phyloP scores from a whole-genome alignment of 768 basidiomycete genomes.

The Leccinellum luteum region DNA sequence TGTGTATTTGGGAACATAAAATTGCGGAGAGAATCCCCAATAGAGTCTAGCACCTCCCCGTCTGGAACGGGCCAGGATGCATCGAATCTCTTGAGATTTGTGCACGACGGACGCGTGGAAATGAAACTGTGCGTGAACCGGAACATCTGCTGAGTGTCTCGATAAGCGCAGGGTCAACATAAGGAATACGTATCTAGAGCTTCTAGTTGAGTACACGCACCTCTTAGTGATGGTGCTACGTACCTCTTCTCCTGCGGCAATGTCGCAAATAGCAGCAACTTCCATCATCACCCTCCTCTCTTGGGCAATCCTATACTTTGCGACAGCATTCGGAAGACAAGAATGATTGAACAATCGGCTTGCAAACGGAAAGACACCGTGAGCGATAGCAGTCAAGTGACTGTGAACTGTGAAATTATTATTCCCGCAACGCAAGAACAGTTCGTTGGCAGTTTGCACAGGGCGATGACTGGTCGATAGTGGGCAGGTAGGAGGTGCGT shows the following conservation, averaged over 20 bases:
- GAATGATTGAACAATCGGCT: slow-evolving; percentile 85
- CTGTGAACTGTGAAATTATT: slow-evolving; percentile 81
- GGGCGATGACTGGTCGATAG: slow-evolving; percentile 27
- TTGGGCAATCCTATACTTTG: slow-evolving; percentile 50
- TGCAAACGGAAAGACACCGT: slow-evolving; percentile 74
- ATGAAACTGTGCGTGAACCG: slow-evolving; percentile 64
- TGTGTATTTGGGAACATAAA: slow-evolving; percentile 36
- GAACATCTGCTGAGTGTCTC: slow-evolving; percentile 56
- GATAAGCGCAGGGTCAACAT: slow-evolving; percentile 73
- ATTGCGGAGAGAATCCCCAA: slow-evolving; percentile 35
- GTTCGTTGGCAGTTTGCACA: slow-evolving; percentile 15
- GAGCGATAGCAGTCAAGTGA: slow-evolving; percentile 64
- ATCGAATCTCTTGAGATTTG: slow-evolving; percentile 38
- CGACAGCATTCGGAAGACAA: slow-evolving; percentile 69
- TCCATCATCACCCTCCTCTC: slow-evolving; percentile 52
- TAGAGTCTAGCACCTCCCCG: slow-evolving; percentile 10
- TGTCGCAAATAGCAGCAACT: slow-evolving; percentile 59
- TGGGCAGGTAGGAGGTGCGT: slow-evolving; percentile 35
- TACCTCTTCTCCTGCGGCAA: slow-evolving; percentile 66
- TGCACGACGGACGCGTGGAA: slow-evolving; percentile 61
- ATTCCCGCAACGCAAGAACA: slow-evolving; percentile 68
- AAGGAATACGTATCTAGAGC: slow-evolving; percentile 70
- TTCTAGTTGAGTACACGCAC: not conserved
- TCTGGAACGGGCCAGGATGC: slow-evolving; percentile 39
- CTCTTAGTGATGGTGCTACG: not conserved